These are phyloP conservation scores for Laetiporus sulphureus DNA, from an alignment of 1,284 basidiomycete species.

Conservation along the genomic window DNA sequence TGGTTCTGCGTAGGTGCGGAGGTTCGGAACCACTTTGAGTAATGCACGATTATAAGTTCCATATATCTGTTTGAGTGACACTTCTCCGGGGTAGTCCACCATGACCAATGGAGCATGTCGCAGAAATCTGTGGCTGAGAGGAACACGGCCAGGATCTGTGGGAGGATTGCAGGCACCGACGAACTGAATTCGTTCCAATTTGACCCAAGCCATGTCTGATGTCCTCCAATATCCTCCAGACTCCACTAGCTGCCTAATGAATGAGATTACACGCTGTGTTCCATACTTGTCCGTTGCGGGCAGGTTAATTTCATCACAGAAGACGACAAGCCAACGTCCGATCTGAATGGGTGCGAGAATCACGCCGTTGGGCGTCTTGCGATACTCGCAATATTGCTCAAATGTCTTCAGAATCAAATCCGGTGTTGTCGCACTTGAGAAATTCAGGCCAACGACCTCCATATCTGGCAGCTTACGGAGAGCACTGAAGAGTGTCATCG, in stretches of 20 bases:
- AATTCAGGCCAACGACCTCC: conserved; percentile 98
- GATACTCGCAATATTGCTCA: conserved; percentile 99
- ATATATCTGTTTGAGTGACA: conserved; percentile 98
- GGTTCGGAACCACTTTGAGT: conserved; percentile 91
- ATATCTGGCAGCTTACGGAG: conserved; percentile 96
- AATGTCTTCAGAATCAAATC: conserved; percentile 98
- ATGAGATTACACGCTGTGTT: conserved; percentile 97
- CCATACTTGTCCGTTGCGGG: conserved; percentile 98
- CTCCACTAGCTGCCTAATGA: conserved; percentile 96
- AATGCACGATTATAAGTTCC: conserved; percentile 97
- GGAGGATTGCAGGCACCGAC: conserved; percentile 99
- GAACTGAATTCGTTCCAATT: conserved; percentile 96
- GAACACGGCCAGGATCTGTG: conserved; percentile 99
- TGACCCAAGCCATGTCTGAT: conserved; percentile 95
- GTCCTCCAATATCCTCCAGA: conserved; percentile 94
- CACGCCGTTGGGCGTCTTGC: conserved; percentile 96
- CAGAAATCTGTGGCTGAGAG: conserved; percentile 93
- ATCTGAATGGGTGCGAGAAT: conserved; percentile 92
- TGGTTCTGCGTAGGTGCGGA: conserved; percentile 90
- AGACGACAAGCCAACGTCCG: conserved; percentile 96
- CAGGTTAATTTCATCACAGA: conserved; percentile 99
- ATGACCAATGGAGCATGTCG: conserved; percentile 98
- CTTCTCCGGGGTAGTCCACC: conserved; percentile 98
- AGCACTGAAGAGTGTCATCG: conserved; percentile 99
- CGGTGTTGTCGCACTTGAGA: conserved; percentile 97